phyloP scores from a whole-genome alignment of 257 asterid species.

The Primulina huaijiensis region DNA sequence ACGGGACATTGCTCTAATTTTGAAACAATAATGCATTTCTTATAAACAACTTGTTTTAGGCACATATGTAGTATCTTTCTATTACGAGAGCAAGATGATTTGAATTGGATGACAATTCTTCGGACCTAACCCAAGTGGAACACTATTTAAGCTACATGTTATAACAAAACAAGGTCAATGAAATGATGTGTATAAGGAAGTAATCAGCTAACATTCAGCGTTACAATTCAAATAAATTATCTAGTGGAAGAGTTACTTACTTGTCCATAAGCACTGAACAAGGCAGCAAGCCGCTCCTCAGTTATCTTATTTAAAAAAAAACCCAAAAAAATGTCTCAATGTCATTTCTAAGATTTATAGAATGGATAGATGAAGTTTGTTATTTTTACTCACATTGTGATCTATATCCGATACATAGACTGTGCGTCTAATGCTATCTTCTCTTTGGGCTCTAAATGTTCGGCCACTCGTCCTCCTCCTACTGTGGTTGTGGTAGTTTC shows the following conservation, averaged over 20 bases:
- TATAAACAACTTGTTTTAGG: too few species aligned
- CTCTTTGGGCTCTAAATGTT: slow-evolving; percentile 80
- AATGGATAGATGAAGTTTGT: background rate
- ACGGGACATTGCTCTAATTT: too few species aligned
- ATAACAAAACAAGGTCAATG: too few species aligned
- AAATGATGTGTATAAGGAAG: too few species aligned
- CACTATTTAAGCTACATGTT: too few species aligned
- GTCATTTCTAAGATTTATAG: background rate
- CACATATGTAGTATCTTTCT: too few species aligned
- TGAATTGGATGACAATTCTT: too few species aligned
- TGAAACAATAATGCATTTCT: too few species aligned
- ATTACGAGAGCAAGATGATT: too few species aligned
- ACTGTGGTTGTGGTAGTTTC: slow-evolving; percentile 55
- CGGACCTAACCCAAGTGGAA: too few species aligned
- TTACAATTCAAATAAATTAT: too few species aligned
- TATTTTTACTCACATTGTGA: slow-evolving; percentile 57
- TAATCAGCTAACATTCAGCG: too few species aligned
- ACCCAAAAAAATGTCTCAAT: slow-evolving; percentile 25
- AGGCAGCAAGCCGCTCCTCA: slow-evolving; percentile 87
- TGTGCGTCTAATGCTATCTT: slow-evolving; percentile 81
- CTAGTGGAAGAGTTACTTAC: slow-evolving; percentile 42
- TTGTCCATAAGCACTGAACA: slow-evolving; percentile 78
- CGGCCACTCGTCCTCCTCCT: slow-evolving; percentile 62
- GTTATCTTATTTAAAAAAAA: slow-evolving; percentile 49
- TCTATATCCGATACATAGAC: slow-evolving; percentile 88